phyloP scores from a whole-genome alignment of 2,329 filamentous ascomycete genomes.

The Fusarium equiseti region DNA sequence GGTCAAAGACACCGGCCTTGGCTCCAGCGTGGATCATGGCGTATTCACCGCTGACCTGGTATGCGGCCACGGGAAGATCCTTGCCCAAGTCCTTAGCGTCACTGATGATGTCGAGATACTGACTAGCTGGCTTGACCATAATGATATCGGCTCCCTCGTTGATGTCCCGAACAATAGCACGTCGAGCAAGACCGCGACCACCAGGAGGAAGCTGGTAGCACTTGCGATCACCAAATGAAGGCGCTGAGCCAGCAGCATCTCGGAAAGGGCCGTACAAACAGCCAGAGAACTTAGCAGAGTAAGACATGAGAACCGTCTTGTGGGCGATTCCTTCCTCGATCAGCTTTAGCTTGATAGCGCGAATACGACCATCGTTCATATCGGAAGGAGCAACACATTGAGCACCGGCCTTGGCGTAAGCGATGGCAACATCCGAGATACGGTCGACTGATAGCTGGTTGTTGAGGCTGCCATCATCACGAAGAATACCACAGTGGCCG shows the following conservation, averaged over 20 bases:
- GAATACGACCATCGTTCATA: slow-evolving; percentile 98
- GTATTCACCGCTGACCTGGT: slow-evolving; percentile 97
- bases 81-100: slow-evolving; percentile 95
- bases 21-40: slow-evolving; percentile 98
- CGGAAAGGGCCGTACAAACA: slow-evolving; percentile 98
- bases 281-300: slow-evolving; percentile 96
- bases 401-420: slow-evolving; percentile 94
- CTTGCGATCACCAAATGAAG: slow-evolving; percentile 92
- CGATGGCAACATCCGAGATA: slow-evolving; percentile 96
- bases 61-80: slow-evolving; percentile 92
- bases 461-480: slow-evolving; percentile 92
- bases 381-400: slow-evolving; percentile 98
- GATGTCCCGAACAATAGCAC: slow-evolving; percentile 91
- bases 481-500: slow-evolving; percentile 95
- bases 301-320: slow-evolving; percentile 93
- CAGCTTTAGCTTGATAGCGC: slow-evolving; percentile 96
- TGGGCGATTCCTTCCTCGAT: slow-evolving; percentile 96
- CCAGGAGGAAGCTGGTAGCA: slow-evolving; percentile 98
- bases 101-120: slow-evolving; percentile 97
- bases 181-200: slow-evolving; percentile 88
- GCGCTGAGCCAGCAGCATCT: slow-evolving; percentile 90
- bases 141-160: slow-evolving; percentile 96
- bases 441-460: slow-evolving; percentile 94
- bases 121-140: slow-evolving; percentile 98
- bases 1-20: slow-evolving; percentile 95